Evolutionary conservation across 1,284 basidiomycete species (phyloP).

Genomic region (Heterobasidion annosum): DNA sequence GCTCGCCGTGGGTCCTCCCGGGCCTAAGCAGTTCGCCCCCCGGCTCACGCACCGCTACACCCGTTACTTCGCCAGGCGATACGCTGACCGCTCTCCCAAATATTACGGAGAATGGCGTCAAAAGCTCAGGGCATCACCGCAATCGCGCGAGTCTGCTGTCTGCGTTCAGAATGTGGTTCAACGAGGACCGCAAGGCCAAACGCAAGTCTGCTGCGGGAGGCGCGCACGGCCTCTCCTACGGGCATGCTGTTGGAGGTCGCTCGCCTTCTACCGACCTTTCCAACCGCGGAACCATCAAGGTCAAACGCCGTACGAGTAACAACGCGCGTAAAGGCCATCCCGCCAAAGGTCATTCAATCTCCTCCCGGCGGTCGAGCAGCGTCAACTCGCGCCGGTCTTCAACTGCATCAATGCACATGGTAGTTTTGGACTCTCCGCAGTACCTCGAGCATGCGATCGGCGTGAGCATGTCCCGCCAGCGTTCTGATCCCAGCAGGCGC

Average conservation of each 20-base stretch:
- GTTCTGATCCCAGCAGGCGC: constrained; percentile 40
- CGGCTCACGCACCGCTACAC: constrained; percentile 29
- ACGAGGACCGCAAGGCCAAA: constrained; percentile 74
- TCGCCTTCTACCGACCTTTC: constrained; percentile 10
- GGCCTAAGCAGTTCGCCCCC: constrained; percentile 33
- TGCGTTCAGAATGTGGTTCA: constrained; percentile 72
- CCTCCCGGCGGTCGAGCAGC: constrained; percentile 73
- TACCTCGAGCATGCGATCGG: constrained; percentile 31
- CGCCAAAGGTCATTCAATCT: constrained; percentile 52
- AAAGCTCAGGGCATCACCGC: constrained; percentile 25
- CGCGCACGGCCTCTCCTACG: constrained; percentile 11
- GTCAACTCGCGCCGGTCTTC: constrained; percentile 74
- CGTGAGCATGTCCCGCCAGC: constrained; percentile 24
- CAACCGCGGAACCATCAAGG: constrained; percentile 31
- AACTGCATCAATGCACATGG: constrained; percentile 52
- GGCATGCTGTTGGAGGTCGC: constrained; percentile 4
- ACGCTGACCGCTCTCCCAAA: constrained; percentile 48
- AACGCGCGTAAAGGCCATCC: constrained; percentile 33
- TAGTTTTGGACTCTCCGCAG: constrained; percentile 46
- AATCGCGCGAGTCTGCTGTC: constrained; percentile 65
- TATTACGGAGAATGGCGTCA: constrained; percentile 29
- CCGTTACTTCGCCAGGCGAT: constrained; percentile 43
- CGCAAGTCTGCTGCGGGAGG: constrained; percentile 20
- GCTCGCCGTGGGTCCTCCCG: constrained; percentile 67
- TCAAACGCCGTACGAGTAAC: constrained; percentile 40